phyloP scores from a whole-genome alignment of 176 grass and related monocot genomes.

The Phoenix dactylifera region DNA sequence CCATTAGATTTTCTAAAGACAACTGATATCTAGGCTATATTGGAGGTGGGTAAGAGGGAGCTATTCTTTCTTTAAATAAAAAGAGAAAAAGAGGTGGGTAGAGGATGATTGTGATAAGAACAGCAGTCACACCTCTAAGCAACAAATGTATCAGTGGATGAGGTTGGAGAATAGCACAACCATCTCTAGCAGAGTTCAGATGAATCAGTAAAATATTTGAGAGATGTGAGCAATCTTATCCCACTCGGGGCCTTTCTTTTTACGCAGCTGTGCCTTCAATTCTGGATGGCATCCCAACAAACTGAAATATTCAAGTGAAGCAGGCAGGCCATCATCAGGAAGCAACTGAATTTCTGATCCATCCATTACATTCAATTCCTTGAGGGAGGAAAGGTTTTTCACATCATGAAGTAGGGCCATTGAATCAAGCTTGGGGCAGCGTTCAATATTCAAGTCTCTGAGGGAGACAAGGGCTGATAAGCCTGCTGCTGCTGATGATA shows the following conservation, averaged over 20 bases:
- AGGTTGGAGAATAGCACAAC: no score
- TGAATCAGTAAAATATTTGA: constrained; percentile 1
- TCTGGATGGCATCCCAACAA: constrained; percentile 7
- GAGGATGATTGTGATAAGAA: no score
- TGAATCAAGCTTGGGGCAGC: not conserved
- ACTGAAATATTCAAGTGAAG: constrained; percentile 13
- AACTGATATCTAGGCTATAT: no score
- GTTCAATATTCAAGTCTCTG: not conserved
- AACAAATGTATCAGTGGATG: no score
- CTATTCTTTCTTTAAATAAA: no score
- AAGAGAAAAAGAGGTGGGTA: no score
- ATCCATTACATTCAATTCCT: constrained; percentile 9
- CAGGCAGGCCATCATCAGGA: constrained; percentile 1
- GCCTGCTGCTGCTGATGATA: not conserved
- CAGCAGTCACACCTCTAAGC: no score
- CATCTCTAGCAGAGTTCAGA: no score
- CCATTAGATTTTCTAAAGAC: no score
- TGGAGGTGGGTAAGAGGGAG: no score
- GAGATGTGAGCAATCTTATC: constrained; percentile 13
- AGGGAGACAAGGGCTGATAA: not conserved
- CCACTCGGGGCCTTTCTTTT: constrained; percentile 8
- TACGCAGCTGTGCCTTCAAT: constrained; percentile 2
- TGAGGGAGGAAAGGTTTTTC: constrained; percentile 2
- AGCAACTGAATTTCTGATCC: constrained; percentile 3
- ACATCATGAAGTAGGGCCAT: not conserved